These are phyloP conservation scores for Penicillium brasilianum DNA, from an alignment of 2,329 filamentous ascomycete species.

Conservation along the genomic window DNA sequence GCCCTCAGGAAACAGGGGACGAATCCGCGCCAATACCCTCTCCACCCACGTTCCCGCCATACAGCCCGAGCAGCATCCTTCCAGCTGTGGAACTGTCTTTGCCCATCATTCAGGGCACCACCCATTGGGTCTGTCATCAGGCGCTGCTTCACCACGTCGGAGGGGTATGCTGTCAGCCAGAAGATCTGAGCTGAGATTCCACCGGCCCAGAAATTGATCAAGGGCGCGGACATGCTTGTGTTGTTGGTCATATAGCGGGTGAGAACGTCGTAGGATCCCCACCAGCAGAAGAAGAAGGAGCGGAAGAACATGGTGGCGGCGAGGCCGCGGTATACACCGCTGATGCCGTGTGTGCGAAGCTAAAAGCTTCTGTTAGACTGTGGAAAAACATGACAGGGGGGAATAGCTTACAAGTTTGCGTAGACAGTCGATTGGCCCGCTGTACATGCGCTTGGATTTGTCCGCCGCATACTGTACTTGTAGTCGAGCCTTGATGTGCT, in stretches of 20 bases:
- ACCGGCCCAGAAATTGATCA: constrained; percentile 96
- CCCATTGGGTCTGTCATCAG: constrained; percentile 95
- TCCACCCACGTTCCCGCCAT: constrained; percentile 74
- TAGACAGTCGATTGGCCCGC: constrained; percentile 83
- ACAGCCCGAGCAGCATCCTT: constrained; percentile 77
- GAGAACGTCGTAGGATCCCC: constrained; percentile 90
- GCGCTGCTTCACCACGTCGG: constrained; percentile 91
- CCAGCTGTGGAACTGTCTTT: constrained; percentile 74
- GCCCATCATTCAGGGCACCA: constrained; percentile 68
- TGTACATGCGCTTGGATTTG: constrained; percentile 79
- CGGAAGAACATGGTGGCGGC: constrained; percentile 85
- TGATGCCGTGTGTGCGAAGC: constrained; percentile 69
- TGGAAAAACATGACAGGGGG: background rate
- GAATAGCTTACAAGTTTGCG: constrained; percentile 59
- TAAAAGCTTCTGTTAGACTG: constrained; percentile 25
- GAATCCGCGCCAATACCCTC: constrained; percentile 91
- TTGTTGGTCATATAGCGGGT: constrained; percentile 68
- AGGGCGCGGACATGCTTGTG: constrained; percentile 74
- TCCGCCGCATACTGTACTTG: constrained; percentile 90
- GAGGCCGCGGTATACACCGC: constrained; percentile 85
- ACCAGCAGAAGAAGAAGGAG: constrained; percentile 97
- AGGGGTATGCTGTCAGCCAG: constrained; percentile 90
- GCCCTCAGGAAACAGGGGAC: constrained; percentile 90
- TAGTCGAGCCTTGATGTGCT: constrained; percentile 91
- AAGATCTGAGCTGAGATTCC: constrained; percentile 92